Base-by-base conservation (phyloP, 106 monocot species). In the Amphibolis antarctica region DNA sequence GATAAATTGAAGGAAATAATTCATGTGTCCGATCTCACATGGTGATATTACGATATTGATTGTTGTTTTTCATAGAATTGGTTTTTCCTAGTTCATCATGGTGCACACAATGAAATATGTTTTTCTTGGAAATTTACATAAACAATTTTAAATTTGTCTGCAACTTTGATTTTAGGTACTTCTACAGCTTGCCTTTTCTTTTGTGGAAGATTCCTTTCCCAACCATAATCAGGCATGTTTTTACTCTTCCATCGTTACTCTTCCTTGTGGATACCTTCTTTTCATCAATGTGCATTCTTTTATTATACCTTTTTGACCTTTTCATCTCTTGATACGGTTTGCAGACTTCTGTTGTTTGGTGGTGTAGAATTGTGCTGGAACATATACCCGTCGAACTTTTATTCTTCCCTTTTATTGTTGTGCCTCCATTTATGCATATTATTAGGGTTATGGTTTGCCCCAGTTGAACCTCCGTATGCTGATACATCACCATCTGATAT, bases 281-380 rank as follows among this genome's bases (percentile, higher is more conserved):
- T 18, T 59, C 12, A 24, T 24, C 3, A 1, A 28, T 10, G 28
- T 44, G 22, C 53, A 5, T 63, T 15, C 17, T 15, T 0, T 46
- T 30, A 23, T 12, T 20, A 11, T 28, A 49, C 36, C 23, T 36
- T 29, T 27, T n/a, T 15, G 45, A 20, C 60, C 20, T 61, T 19
- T 57, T 46, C 6, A 26, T 46, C 12, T 55, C 36, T 29, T 60
- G 25, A 21, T 14, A 9, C 1, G 1, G 18, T 59, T 1, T 71
- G 55, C 75, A 96, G 96, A 78, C 25, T 96, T 59, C 43, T 87
- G 28, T 59, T 96, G 64, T 86, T 90, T 73, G 51, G 30, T 70
- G 80, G 75, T 1, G 78, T 90, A 55, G 96, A 96, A 66, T n/a
- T 86, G 42, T 87, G 96, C 80, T 96, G 90, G 96, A 96, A 96